Conservation (phyloP, 768 basidiomycete genomes). For the Mycena venus region DNA sequence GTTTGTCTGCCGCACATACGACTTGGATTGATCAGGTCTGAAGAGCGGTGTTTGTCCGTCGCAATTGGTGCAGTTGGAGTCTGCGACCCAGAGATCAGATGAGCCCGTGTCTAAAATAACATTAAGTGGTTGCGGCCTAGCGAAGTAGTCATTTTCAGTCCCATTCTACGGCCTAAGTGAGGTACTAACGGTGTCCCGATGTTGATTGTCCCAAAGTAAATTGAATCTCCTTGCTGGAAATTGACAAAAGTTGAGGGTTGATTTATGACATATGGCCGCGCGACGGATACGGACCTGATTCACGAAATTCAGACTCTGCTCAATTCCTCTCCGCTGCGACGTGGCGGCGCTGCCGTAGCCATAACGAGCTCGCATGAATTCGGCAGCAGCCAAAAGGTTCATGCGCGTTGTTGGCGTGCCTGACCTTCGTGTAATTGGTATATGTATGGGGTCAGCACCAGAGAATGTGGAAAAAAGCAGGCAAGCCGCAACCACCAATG, state of each 20-base stretch:
- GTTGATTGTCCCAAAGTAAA: constrained; percentile 67
- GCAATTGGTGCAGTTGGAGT: constrained; percentile 61
- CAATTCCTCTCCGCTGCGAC: constrained; percentile 23
- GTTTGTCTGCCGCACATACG: constrained; percentile 42
- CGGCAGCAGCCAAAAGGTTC: constrained; percentile 30
- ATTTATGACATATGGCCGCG: background rate
- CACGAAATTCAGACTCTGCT: constrained; percentile 23
- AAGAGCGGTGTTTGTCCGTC: constrained; percentile 56
- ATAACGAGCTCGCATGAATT: constrained; percentile 24
- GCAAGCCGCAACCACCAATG: constrained; percentile 13
- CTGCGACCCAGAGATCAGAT: constrained; percentile 90
- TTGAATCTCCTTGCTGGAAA: constrained; percentile 63
- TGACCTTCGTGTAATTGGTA: constrained; percentile 23
- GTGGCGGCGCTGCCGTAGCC: constrained; percentile 27
- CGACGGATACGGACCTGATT: constrained; percentile 28
- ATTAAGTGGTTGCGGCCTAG: constrained; percentile 75
- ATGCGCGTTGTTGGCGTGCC: constrained; percentile 7
- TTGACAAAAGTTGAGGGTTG: background rate
- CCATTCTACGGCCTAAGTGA: background rate
- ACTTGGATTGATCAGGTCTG: constrained; percentile 56
- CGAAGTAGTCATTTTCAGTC: constrained; percentile 16
- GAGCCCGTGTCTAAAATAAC: constrained; percentile 94
- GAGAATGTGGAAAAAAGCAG: constrained; percentile 25
- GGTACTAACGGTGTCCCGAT: constrained; percentile 75
- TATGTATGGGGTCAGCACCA: constrained; percentile 29